Percentiles rank a stretch among this genome's conserved stretches.
phyloP scores from a whole-genome alignment of 768 basidiomycete genomes.

The Pleurotus platypus region DNA sequence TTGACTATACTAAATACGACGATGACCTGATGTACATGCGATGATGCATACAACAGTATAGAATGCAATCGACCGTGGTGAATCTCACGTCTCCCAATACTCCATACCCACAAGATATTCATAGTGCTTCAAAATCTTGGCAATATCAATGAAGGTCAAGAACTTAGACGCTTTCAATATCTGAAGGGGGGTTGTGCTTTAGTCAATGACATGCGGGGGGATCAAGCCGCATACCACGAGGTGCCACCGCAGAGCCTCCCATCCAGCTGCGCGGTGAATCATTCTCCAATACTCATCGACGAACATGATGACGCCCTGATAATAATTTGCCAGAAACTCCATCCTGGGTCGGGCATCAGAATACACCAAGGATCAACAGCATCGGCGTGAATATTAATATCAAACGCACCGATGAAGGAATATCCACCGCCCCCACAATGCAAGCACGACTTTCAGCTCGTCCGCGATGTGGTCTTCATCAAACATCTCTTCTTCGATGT shows the following conservation, averaged over 20 bases:
- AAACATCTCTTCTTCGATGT: conserved; percentile 74
- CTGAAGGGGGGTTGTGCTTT: conserved; percentile 24
- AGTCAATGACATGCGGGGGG: no score
- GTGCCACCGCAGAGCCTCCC: conserved; percentile 59
- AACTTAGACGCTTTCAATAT: conserved; percentile 53
- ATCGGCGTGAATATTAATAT: neutral
- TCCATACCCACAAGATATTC: conserved; percentile 49
- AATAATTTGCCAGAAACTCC: conserved; percentile 53
- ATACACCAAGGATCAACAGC: neutral
- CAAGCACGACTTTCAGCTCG: conserved; percentile 77
- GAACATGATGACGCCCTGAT: conserved; percentile 49
- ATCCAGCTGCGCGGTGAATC: conserved; percentile 69
- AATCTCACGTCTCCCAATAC: conserved; percentile 29
- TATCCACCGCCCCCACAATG: conserved; percentile 78
- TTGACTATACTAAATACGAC: no score
- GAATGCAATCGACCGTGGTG: no score
- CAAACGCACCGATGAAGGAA: conserved; percentile 48
- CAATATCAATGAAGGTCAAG: conserved; percentile 46
- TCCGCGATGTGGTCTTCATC: conserved; percentile 68
- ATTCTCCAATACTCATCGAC: conserved; percentile 59
- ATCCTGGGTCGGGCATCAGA: conserved; percentile 30
- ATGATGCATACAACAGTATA: no score
- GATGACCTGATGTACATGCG: no score
- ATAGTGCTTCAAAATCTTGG: conserved; percentile 49
- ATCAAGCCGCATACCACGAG: conserved; percentile 41